Evolutionary conservation across 2,329 filamentous ascomycete genomes (phyloP), one percentile per base, ranked within the genome.

Genomic region (Cryphonectria nitschkei): DNA sequence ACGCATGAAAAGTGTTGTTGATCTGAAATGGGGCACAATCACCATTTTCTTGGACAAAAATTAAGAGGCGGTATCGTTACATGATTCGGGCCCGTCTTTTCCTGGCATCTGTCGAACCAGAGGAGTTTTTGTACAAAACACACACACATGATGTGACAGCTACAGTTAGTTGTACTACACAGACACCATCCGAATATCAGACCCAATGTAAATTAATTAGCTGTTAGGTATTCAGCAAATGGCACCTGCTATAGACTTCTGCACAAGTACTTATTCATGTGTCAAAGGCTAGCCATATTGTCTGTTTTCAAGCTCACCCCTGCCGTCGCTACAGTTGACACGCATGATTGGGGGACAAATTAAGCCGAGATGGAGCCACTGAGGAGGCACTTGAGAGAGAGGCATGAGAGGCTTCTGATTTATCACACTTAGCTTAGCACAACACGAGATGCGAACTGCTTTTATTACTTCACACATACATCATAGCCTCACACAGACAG

Each of bases 301-400:
- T 13, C 11, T 16, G 7, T 37, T 46, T 50, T n/a, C 26, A 46
- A 9, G 34, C 46, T n/a, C 39, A 68, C 66, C 56, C 66, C 56
- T 13, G 39, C 56, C 66, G 56, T 54, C 37, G 43, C 37, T 62
- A 32, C 41, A 61, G 41, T 16, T 22, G 8, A n/a, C 54, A 56
- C 41, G n/a, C 39, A 50, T 75, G 71, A 76, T 75, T 74, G 74
- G 74, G 73, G 75, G 74, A 70, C 69, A 75, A 74, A 74, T 60
- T 64, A 29, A 54, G 26, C 74, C 73, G 75, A 74, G 43, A 65
- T 67, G 64, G 62, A 65, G 63, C 66, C 58, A 68, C 50, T 63
- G 64, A 26, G 26, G 26, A 58, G 22, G 39, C 50, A 26, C 22
- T 58, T 65, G 61, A 54, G 54, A 66, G 50, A 37, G 46, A 50